These are phyloP conservation scores for Trichophyton simii DNA, from an alignment of 2,329 filamentous ascomycete species.

Conservation along the genomic window DNA sequence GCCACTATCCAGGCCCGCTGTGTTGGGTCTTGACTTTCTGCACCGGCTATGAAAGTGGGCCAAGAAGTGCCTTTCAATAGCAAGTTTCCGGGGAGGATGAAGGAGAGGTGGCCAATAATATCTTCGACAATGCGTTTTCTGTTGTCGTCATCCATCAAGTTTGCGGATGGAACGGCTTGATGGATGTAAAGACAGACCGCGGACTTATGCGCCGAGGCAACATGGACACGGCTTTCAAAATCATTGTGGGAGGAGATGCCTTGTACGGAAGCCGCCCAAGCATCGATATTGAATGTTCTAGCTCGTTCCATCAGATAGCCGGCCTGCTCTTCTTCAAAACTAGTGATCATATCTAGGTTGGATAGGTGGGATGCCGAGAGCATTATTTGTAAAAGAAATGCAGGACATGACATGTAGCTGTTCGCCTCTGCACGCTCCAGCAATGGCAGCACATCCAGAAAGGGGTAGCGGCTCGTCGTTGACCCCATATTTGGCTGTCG, in stretches of 20 bases:
- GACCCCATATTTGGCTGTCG: neutral
- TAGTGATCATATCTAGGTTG: neutral
- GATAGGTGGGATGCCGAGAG: conserved; percentile 6
- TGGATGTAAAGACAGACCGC: conserved; percentile 7
- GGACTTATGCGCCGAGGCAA: conserved; percentile 6
- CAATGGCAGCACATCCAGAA: conserved; percentile 1
- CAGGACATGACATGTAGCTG: conserved; percentile 8
- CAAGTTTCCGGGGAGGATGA: conserved; percentile 24
- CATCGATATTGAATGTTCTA: neutral
- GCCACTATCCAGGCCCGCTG: conserved; percentile 25
- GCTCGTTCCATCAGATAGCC: conserved; percentile 1
- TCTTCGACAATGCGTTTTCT: conserved; percentile 15
- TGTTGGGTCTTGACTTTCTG: conserved; percentile 24
- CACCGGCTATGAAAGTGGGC: conserved; percentile 34
- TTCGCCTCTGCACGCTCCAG: conserved; percentile 7
- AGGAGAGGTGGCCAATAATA: conserved; percentile 26
- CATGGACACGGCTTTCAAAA: conserved; percentile 23
- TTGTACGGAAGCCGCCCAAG: conserved; percentile 4
- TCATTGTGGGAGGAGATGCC: neutral
- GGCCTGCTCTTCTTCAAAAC: conserved; percentile 3
- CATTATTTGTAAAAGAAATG: conserved; percentile 6
- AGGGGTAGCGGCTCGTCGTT: neutral
- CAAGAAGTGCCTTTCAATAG: conserved; percentile 35
- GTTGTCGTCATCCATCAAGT: neutral
- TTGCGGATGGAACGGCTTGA: conserved; percentile 1